phyloP scores from a whole-genome alignment of 2,329 filamentous ascomycete genomes.

The Pseudogymnoascus sp. region DNA sequence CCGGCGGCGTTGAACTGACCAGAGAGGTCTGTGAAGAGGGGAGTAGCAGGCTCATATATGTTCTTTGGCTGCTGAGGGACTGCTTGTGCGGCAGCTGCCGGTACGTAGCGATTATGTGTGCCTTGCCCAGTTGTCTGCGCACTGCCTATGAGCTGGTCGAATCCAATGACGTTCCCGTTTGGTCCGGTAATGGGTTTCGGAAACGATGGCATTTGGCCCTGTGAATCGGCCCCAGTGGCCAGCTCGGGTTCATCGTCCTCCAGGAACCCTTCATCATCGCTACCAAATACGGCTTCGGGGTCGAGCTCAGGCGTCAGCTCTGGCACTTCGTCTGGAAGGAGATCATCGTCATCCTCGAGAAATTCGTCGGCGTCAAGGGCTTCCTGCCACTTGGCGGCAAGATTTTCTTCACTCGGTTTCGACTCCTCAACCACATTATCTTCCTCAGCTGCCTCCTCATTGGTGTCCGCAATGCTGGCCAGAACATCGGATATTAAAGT shows the following conservation, averaged over 20 bases:
- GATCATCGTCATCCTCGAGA: constrained; percentile 47
- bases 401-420: constrained; percentile 45
- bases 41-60: constrained; percentile 24
- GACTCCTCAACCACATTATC: background rate
- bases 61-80: constrained; percentile 16
- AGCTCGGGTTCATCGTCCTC: constrained; percentile 41
- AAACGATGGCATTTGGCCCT: constrained; percentile 21
- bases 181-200: constrained; percentile 22
- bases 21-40: constrained; percentile 27
- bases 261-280: constrained; percentile 79
- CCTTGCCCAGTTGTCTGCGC: constrained; percentile 16
- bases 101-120: constrained; percentile 24
- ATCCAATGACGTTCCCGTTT: constrained; percentile 28
- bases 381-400: constrained; percentile 76
- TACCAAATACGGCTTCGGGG: constrained; percentile 61
- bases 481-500: constrained; percentile 23
- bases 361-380: constrained; percentile 69
- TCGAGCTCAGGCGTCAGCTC: constrained; percentile 45
- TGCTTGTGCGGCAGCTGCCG: constrained; percentile 17
- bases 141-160: constrained; percentile 16
- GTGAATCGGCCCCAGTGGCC: constrained; percentile 23
- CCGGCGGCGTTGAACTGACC: constrained; percentile 20
- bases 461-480: constrained; percentile 27
- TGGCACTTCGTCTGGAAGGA: constrained; percentile 47
- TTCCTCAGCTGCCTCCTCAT: constrained; percentile 26